phyloP scores from a whole-genome alignment of 768 basidiomycete species.

The Pisolithus marmoratus region DNA sequence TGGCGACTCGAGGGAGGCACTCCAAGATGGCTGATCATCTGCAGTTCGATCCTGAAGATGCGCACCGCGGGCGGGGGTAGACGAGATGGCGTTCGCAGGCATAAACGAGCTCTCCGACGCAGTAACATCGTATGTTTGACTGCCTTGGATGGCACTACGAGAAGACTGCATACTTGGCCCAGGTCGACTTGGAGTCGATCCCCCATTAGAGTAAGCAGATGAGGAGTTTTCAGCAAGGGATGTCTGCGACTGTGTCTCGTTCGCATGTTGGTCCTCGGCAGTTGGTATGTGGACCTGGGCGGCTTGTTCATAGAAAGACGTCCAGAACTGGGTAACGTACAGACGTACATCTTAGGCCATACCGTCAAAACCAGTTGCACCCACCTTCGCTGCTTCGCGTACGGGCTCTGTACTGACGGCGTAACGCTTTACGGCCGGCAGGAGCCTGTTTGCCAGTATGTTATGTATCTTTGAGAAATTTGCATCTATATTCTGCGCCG shows the following conservation, averaged over 20 bases:
- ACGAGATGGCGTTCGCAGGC: conserved; percentile 67
- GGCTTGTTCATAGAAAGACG: conserved; percentile 91
- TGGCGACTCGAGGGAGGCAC: conserved; percentile 69
- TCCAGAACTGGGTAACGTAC: conserved; percentile 71
- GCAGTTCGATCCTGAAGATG: conserved; percentile 32
- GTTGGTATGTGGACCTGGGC: conserved; percentile 82
- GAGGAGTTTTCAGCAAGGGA: conserved; percentile 8
- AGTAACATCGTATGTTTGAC: conserved; percentile 32
- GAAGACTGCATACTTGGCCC: conserved; percentile 3
- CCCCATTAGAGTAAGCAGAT: conserved; percentile 1
- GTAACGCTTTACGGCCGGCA: conserved; percentile 89
- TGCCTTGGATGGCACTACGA: conserved; percentile 3
- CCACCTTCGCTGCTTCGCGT: conserved; percentile 83
- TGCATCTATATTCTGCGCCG: conserved; percentile 76
- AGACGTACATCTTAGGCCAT: background rate
- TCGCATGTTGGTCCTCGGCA: conserved; percentile 60
- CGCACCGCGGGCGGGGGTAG: conserved; percentile 58
- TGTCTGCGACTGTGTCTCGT: conserved; percentile 42
- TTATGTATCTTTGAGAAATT: conserved; percentile 90
- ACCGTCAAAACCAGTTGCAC: conserved; percentile 13
- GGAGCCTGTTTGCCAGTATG: conserved; percentile 67
- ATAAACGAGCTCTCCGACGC: conserved; percentile 70
- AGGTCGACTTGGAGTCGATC: background rate
- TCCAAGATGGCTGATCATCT: conserved; percentile 60
- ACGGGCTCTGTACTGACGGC: conserved; percentile 84